Base-by-base conservation (phyloP, 805 yeast species). In the Citeromyces matritensis region DNA sequence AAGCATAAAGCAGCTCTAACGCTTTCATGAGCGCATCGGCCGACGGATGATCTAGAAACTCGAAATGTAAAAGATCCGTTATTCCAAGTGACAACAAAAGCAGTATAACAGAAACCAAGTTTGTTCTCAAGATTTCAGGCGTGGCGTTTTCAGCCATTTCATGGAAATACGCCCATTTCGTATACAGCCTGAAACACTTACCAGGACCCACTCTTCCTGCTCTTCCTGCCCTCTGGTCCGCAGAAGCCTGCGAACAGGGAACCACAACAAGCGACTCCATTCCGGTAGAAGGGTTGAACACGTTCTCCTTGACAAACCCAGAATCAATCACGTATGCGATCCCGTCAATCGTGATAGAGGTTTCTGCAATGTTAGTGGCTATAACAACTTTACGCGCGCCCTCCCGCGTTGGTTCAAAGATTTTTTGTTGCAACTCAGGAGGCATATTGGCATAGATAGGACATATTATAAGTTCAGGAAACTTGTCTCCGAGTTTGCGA, bases 141-240 rank as follows among this genome's bases (percentile, higher is more conserved):
- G 81, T 73, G 1, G 95, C 83, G 45, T 75, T 77, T 2, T 69
- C 60, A 8, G 78, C 77, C 48, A 91, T 58, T 42, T 88, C 97
- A 41, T 78, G 65, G 38, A 69, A 61, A 42, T 70, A 91, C 0
- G 91, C 74, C 67, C 79, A 65, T 47, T 83, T 82, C 0, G 98
- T 88, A 48, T 73, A 91, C 14, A 91, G 57, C 25, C 99, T 52
- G 45, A 79, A 91, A 53, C 97, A 91, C 48, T 83, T 82, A 11
- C 98, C 98, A 0, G 97, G 95, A 1, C 94, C 86, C 6, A 94
- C 85, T 60, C 98, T 76, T 27, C 98, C 98, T 5, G 97, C 98
- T 60, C 98, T 73, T 48, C 98, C 98, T 1, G 95, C 86, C 45
- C 98, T 64, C 55, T 91, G 98, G 44, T 84, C 86, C 0, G 95